Evolutionary conservation across 306 rosid species (phyloP).

Genomic region (Cyamopsis tetragonoloba): DNA sequence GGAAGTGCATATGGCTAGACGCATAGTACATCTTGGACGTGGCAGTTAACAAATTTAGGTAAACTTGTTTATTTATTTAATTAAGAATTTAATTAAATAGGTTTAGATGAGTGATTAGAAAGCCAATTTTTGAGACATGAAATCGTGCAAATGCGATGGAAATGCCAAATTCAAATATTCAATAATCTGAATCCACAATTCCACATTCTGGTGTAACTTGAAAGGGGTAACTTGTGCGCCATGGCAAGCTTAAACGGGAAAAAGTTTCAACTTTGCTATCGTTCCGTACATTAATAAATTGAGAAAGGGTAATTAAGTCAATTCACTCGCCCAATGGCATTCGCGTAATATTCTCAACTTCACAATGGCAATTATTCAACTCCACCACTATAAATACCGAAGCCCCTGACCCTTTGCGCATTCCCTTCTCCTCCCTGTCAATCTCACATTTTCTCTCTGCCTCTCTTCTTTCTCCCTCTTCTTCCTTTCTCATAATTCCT

Average conservation of each 20-base stretch:
- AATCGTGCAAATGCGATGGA: too few relatives aligned
- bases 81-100: too few relatives aligned
- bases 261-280: neutral
- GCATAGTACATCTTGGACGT: too few relatives aligned
- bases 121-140: too few relatives aligned
- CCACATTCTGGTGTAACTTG: too few relatives aligned
- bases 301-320: slow-evolving; percentile 9
- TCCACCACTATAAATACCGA: slow-evolving; percentile 32
- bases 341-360: neutral
- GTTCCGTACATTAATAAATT: neutral
- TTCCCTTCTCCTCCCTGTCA: neutral
- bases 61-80: too few relatives aligned
- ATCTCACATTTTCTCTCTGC: neutral
- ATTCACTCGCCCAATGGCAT: neutral
- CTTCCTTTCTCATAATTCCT: neutral
- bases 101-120: neutral
- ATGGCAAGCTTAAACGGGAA: neutral
- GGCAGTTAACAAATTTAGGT: too few relatives aligned
- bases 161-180: too few relatives aligned
- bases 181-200: neutral
- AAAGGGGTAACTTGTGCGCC: neutral
- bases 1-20: too few relatives aligned
- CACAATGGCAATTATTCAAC: slow-evolving; percentile 1
- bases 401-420: neutral
- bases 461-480: neutral